A percentile compares a stretch with the other conserved stretches of the same genome.
These are phyloP conservation scores for Fraxinus platypoda DNA, from an alignment of 305 asterid species.

Conservation along the genomic window DNA sequence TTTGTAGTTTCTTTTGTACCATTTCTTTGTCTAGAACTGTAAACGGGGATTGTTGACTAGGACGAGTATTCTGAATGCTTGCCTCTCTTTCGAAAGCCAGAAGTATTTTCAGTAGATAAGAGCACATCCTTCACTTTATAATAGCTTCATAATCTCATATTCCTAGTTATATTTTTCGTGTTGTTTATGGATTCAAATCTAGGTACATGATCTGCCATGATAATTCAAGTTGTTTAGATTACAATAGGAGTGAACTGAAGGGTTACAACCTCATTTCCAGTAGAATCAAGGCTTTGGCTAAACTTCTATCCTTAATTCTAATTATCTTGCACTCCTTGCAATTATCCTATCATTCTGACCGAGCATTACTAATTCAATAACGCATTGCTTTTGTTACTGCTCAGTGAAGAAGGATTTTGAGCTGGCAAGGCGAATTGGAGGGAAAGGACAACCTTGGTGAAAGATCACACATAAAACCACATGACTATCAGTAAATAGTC, in stretches of 20 bases:
- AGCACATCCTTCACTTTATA: neutral
- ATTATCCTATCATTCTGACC: neutral
- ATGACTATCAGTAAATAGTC: neutral
- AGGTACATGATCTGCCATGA: neutral
- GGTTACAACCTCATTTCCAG: neutral
- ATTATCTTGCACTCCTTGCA: neutral
- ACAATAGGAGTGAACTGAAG: neutral
- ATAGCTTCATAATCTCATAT: neutral
- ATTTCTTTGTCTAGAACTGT: neutral
- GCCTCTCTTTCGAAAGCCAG: neutral
- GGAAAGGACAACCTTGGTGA: slow-evolving; percentile 86
- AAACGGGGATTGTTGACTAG: neutral
- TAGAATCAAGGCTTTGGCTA: neutral
- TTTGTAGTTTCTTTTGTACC: neutral
- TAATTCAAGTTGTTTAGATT: neutral
- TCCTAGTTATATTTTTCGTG: neutral
- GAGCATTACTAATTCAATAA: slow-evolving; percentile 19
- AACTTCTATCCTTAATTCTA: neutral
- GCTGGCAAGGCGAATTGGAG: slow-evolving; percentile 86
- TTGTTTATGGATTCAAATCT: neutral
- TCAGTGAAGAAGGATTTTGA: slow-evolving; percentile 93
- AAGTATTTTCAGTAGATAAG: neutral
- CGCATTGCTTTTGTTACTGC: slow-evolving; percentile 14
- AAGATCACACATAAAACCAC: neutral
- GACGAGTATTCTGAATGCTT: neutral